These are phyloP conservation scores for Ustilago bromivora DNA, from an alignment of 1,284 basidiomycete species.

Conservation along the genomic window DNA sequence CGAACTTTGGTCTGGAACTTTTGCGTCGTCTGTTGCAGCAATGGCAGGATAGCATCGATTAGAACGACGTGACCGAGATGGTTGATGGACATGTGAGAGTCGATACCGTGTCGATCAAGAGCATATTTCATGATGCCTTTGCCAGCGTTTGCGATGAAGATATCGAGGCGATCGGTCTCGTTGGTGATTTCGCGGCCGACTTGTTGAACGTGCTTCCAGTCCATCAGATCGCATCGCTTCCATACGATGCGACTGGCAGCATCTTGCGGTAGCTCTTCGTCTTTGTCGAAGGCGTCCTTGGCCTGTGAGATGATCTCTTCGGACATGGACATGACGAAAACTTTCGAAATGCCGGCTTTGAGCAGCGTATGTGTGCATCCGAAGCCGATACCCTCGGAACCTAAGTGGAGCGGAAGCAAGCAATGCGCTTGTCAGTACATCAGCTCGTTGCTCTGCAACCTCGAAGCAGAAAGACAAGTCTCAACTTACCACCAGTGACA, in stretches of 20 bases:
- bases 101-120: slow-evolving; percentile 30
- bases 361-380: slow-evolving; percentile 39
- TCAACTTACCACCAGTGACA: slow-evolving; percentile 22
- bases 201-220: slow-evolving; percentile 31
- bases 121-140: slow-evolving; percentile 38
- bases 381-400: slow-evolving; percentile 35
- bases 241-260: slow-evolving; percentile 15
- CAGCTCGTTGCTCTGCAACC: not conserved
- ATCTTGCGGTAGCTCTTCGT: slow-evolving; percentile 20
- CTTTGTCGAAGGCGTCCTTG: slow-evolving; percentile 23
- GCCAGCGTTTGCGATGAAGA: slow-evolving; percentile 33
- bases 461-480: not conserved
- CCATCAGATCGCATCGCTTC: slow-evolving; percentile 37
- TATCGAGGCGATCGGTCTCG: slow-evolving; percentile 32
- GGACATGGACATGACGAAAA: slow-evolving; percentile 33
- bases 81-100: slow-evolving; percentile 43
- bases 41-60: slow-evolving; percentile 25
- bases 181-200: slow-evolving; percentile 28
- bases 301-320: slow-evolving; percentile 32
- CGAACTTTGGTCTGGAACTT: slow-evolving; percentile 20
- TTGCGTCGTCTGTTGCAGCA: slow-evolving; percentile 23
- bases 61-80: slow-evolving; percentile 34
- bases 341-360: slow-evolving; percentile 30
- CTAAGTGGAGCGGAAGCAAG: not conserved
- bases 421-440: not conserved